Evolutionary conservation across 225 moss, liverwort and hornwort species (phyloP).

Genomic region (Rhytidiadelphus loreus): DNA sequence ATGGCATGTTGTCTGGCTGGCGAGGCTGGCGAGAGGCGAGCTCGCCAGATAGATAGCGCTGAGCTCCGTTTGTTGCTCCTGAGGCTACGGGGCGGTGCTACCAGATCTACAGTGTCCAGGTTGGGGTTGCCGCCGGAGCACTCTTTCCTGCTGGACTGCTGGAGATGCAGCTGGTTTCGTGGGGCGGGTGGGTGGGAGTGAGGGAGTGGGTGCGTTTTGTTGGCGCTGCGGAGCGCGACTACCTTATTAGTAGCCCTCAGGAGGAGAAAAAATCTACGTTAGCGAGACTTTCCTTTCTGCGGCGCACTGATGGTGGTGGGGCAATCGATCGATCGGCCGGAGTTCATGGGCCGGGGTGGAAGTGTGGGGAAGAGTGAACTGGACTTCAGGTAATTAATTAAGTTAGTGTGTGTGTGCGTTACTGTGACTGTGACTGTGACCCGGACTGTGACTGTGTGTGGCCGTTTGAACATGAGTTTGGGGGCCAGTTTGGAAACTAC

Average conservation of each 20-base stretch:
- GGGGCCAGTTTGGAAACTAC: no score
- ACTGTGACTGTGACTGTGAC: no score
- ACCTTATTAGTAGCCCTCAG: no score
- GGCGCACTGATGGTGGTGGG: not conserved
- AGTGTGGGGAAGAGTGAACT: no score
- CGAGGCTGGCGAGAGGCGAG: not conserved
- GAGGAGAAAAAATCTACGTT: not conserved
- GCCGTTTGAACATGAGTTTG: no score
- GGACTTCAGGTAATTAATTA: no score
- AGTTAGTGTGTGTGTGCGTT: no score
- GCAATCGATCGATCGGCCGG: no score
- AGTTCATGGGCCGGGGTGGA: no score
- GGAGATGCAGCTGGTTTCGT: not conserved
- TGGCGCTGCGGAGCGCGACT: not conserved
- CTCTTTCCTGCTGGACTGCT: not conserved
- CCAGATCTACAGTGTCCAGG: not conserved
- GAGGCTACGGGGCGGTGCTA: not conserved
- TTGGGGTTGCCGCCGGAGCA: not conserved
- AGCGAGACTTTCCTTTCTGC: not conserved
- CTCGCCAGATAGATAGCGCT: slow-evolving; percentile 8
- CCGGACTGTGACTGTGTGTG: no score
- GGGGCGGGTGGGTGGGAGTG: not conserved
- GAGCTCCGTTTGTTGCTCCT: slow-evolving; percentile 10
- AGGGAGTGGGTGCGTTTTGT: not conserved
- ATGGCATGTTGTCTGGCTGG: not conserved